These are phyloP conservation scores for Purshia tridentata DNA, from an alignment of 306 rosid species.

Conservation along the genomic window DNA sequence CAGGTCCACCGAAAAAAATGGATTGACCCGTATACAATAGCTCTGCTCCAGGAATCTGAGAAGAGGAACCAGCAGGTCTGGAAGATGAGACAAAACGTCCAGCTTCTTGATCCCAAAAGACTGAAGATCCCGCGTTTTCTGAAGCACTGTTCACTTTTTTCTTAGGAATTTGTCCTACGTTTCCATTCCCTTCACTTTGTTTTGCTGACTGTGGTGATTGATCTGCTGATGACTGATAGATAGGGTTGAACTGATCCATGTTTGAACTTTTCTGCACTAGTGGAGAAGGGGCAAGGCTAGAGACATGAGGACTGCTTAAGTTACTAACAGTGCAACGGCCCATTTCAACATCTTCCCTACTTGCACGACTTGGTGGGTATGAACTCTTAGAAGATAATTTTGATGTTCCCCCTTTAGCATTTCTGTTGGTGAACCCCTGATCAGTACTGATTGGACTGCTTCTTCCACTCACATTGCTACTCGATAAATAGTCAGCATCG, in stretches of 20 bases:
- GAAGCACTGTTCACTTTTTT: conserved; percentile 39
- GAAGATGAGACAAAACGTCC: conserved; percentile 71
- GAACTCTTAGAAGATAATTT: conserved; percentile 62
- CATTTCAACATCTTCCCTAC: conserved; percentile 63
- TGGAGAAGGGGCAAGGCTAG: conserved; percentile 56
- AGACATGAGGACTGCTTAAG: conserved; percentile 67
- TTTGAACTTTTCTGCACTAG: conserved; percentile 36
- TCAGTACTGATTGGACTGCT: conserved; percentile 69
- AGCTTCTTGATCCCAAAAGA: conserved; percentile 79
- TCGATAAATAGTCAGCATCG: conserved; percentile 58
- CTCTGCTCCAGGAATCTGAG: conserved; percentile 59
- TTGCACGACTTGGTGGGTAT: conserved; percentile 71
- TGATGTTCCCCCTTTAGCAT: conserved; percentile 54
- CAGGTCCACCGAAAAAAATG: conserved; percentile 77
- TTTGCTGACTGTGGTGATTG: conserved; percentile 49
- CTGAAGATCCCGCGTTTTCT: conserved; percentile 50
- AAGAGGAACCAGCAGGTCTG: conserved; percentile 37
- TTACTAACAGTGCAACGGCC: conserved; percentile 57
- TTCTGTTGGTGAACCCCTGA: conserved; percentile 50
- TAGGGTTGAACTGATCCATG: conserved; percentile 64
- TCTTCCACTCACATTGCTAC: conserved; percentile 72
- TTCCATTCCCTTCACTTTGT: conserved; percentile 42
- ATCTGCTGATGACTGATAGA: conserved; percentile 51
- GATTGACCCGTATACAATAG: conserved; percentile 62
- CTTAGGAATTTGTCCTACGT: conserved; percentile 29